Percentiles rank a stretch among this genome's conserved stretches.
Evolutionary conservation across 352 stramenopile genomes (phyloP).

Genomic region (Elongisporangium senticosum): DNA sequence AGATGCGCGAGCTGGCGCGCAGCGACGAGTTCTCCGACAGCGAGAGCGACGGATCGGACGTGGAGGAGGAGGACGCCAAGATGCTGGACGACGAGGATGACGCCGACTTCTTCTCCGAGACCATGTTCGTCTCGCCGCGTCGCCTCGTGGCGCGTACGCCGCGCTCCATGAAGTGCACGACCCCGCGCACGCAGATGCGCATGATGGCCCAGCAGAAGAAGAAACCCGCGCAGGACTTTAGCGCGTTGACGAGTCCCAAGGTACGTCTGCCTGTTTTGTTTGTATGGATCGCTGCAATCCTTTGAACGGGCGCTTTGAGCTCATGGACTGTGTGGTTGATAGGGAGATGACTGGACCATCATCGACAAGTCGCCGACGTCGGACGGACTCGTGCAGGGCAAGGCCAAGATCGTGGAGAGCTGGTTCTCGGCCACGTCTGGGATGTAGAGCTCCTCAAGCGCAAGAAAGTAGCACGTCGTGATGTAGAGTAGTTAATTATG

Average conservation of each 20-base stretch:
- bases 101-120: constrained; percentile 34
- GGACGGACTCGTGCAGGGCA: constrained; percentile 40
- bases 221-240: constrained; percentile 17
- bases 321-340: neutral
- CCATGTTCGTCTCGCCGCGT: constrained; percentile 48
- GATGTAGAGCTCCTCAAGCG: constrained; percentile 2
- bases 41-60: constrained; percentile 69
- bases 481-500: constrained; percentile 1
- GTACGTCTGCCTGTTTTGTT: constrained; percentile 8
- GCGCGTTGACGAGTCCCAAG: constrained; percentile 42
- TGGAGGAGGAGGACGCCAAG: constrained; percentile 31
- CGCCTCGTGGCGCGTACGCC: constrained; percentile 16
- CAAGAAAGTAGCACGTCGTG: neutral
- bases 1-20: constrained; percentile 59
- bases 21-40: constrained; percentile 82
- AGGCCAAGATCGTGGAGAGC: constrained; percentile 41
- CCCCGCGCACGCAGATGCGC: constrained; percentile 12
- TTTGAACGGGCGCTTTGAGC: neutral
- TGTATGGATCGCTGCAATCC: neutral
- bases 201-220: constrained; percentile 19
- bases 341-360: constrained; percentile 71
- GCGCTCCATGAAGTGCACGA: constrained; percentile 12
- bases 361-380: constrained; percentile 77
- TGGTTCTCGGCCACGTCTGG: constrained; percentile 24
- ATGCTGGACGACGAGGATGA: constrained; percentile 21